Percentiles rank a stretch among this genome's conserved stretches.
phyloP scores from a whole-genome alignment of 1,139 yeast genomes.

The Nakaseomyces nivariensis region DNA sequence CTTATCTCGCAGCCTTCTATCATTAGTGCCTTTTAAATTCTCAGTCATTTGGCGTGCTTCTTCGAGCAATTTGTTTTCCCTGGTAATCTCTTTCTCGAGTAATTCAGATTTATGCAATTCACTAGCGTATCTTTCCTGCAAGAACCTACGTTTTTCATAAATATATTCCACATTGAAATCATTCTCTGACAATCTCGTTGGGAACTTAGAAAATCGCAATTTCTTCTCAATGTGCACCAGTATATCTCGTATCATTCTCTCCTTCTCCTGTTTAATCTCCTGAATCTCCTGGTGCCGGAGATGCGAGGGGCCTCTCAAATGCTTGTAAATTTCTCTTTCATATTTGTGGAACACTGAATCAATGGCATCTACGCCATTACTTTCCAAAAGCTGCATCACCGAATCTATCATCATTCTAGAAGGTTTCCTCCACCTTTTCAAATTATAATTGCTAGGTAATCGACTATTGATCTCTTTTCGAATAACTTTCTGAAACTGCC shows the following conservation, averaged over 20 bases:
- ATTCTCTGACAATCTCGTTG: constrained; percentile 18
- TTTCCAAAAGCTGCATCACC: constrained; percentile 20
- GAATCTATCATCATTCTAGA: constrained; percentile 13
- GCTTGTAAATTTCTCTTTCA: constrained; percentile 12
- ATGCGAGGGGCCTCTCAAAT: constrained; percentile 8
- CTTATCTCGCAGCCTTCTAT: constrained; percentile 13
- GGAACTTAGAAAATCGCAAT: constrained; percentile 18
- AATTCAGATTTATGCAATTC: constrained; percentile 20
- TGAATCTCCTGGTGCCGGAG: constrained; percentile 7
- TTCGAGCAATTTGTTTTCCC: constrained; percentile 14
- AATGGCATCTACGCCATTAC: constrained; percentile 17
- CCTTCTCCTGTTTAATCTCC: constrained; percentile 14
- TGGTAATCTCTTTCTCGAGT: constrained; percentile 16
- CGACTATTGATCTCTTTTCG: constrained; percentile 15
- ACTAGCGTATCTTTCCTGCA: constrained; percentile 20
- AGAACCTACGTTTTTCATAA: constrained; percentile 22
- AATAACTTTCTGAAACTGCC: constrained; percentile 23
- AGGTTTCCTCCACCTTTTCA: constrained; percentile 21
- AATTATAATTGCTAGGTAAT: constrained; percentile 16
- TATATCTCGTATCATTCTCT: constrained; percentile 18
- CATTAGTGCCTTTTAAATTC: constrained; percentile 10
- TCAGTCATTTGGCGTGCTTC: constrained; percentile 12
- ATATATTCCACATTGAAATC: constrained; percentile 26
- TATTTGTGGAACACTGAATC: constrained; percentile 19
- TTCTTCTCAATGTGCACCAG: constrained; percentile 17